Percentiles rank a stretch among this genome's conserved stretches.
These are phyloP conservation scores for Thamnidium elegans DNA, from an alignment of 192 early-diverging fungal species.

Conservation along the genomic window DNA sequence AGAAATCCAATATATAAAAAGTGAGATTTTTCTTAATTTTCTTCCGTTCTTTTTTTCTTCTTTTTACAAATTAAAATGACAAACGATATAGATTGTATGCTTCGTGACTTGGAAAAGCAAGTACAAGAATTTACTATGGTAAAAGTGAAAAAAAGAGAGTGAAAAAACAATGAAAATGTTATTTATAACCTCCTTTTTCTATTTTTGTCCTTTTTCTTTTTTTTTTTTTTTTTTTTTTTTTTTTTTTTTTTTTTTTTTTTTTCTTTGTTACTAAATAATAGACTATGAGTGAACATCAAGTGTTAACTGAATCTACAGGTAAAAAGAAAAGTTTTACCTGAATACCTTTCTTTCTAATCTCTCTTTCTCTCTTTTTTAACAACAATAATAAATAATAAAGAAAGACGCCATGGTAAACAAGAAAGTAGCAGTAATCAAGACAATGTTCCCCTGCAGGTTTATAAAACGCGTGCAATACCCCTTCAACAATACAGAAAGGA, in stretches of 20 bases:
- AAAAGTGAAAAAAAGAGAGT: neutral
- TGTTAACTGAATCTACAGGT: too few species aligned
- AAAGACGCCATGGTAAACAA: constrained; percentile 4
- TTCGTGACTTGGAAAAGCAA: constrained; percentile 23
- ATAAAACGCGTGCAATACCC: neutral
- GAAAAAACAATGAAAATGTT: neutral
- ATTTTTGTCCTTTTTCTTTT: neutral
- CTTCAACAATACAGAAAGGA: neutral
- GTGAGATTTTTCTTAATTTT: too few species aligned
- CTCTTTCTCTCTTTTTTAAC: too few species aligned
- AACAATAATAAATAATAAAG: neutral
- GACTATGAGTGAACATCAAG: neutral
- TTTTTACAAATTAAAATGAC: constrained; percentile 6
- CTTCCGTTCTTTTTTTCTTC: neutral
- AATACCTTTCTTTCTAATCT: too few species aligned
- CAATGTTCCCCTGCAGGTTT: neutral
- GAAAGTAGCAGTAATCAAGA: constrained; percentile 1
- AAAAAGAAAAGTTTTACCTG: too few species aligned
- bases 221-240: neutral
- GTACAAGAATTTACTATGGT: constrained; percentile 24
- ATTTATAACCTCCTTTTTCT: neutral
- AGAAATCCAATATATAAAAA: too few species aligned
- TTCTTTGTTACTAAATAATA: neutral
- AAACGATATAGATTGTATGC: constrained; percentile 15
- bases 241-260: neutral